These are phyloP conservation scores for Samsoniella hepiali DNA, from an alignment of 2,329 filamentous ascomycete genomes.

Conservation along the genomic window DNA sequence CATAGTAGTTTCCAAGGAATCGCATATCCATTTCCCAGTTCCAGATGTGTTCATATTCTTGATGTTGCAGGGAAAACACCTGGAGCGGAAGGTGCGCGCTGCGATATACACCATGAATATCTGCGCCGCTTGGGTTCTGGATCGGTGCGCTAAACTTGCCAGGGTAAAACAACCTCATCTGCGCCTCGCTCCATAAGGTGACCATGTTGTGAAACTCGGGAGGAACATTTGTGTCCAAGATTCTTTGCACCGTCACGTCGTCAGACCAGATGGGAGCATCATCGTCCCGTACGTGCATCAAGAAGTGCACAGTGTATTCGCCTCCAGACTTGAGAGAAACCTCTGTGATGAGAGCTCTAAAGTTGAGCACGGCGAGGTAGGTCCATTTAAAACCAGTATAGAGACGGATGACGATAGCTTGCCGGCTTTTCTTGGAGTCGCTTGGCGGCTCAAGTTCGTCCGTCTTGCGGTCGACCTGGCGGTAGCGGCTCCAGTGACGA, in stretches of 20 bases:
- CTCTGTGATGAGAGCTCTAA: slow-evolving; percentile 78
- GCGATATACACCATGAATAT: slow-evolving; percentile 68
- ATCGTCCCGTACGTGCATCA: slow-evolving; percentile 80
- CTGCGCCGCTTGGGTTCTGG: slow-evolving; percentile 52
- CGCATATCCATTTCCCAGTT: slow-evolving; percentile 70
- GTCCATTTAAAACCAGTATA: slow-evolving; percentile 80
- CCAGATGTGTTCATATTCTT: slow-evolving; percentile 66
- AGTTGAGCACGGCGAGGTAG: slow-evolving; percentile 71
- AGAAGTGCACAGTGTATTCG: slow-evolving; percentile 78
- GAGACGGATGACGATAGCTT: slow-evolving; percentile 74
- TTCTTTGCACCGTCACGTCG: slow-evolving; percentile 65
- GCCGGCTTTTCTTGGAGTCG: slow-evolving; percentile 51
- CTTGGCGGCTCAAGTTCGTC: slow-evolving; percentile 30
- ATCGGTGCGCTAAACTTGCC: slow-evolving; percentile 68
- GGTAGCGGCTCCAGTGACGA: slow-evolving; percentile 62
- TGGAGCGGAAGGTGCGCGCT: slow-evolving; percentile 61
- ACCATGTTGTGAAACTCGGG: slow-evolving; percentile 77
- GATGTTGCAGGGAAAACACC: slow-evolving; percentile 60
- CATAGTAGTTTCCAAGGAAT: slow-evolving; percentile 64
- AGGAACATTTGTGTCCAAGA: slow-evolving; percentile 64
- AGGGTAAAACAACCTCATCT: slow-evolving; percentile 76
- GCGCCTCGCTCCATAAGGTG: slow-evolving; percentile 79
- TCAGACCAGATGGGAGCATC: slow-evolving; percentile 80
- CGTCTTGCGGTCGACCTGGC: slow-evolving; percentile 37
- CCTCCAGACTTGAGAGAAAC: slow-evolving; percentile 73